Evolutionary conservation across 257 asterid genomes (phyloP).

Genomic region (Gynochthodes officinalis): DNA sequence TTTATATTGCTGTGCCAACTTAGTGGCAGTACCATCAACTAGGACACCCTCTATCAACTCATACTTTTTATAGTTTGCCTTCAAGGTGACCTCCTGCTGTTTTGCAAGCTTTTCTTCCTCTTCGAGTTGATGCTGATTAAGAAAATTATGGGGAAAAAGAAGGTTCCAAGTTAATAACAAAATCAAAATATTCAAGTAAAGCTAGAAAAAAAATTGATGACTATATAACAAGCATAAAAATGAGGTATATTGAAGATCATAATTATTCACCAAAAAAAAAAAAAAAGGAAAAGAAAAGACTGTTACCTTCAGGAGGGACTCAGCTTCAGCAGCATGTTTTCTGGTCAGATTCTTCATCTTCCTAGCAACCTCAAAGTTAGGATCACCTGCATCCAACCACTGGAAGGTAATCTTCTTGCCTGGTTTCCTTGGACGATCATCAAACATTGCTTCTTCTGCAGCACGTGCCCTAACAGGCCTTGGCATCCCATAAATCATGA

Average conservation of each 20-base stretch:
- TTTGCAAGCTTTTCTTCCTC: slow-evolving; percentile 56
- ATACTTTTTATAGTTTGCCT: slow-evolving; percentile 45
- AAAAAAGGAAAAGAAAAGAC: neutral
- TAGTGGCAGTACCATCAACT: slow-evolving; percentile 42
- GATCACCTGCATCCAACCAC: slow-evolving; percentile 66
- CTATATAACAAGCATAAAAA: neutral
- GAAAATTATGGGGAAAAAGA: neutral
- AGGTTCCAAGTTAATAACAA: too few species aligned
- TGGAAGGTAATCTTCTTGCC: slow-evolving; percentile 41
- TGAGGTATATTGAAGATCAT: neutral
- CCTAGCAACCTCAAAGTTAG: slow-evolving; percentile 52
- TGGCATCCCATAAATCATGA: slow-evolving; percentile 88
- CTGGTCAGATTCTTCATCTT: slow-evolving; percentile 39
- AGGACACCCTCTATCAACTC: slow-evolving; percentile 36
- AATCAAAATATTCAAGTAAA: neutral
- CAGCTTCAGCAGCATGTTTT: slow-evolving; percentile 57
- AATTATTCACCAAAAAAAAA: neutral
- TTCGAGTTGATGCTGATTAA: slow-evolving; percentile 37
- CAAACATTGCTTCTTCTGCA: slow-evolving; percentile 65
- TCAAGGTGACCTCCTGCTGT: slow-evolving; percentile 46
- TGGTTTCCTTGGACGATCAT: slow-evolving; percentile 73
- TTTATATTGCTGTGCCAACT: slow-evolving; percentile 32
- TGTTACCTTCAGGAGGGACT: slow-evolving; percentile 51
- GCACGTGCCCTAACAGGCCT: slow-evolving; percentile 70
- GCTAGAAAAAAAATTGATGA: neutral